Evolutionary conservation across 768 basidiomycete genomes (phyloP), one percentile per base, ranked within the genome.

Genomic region (Mycena chlorophos): DNA sequence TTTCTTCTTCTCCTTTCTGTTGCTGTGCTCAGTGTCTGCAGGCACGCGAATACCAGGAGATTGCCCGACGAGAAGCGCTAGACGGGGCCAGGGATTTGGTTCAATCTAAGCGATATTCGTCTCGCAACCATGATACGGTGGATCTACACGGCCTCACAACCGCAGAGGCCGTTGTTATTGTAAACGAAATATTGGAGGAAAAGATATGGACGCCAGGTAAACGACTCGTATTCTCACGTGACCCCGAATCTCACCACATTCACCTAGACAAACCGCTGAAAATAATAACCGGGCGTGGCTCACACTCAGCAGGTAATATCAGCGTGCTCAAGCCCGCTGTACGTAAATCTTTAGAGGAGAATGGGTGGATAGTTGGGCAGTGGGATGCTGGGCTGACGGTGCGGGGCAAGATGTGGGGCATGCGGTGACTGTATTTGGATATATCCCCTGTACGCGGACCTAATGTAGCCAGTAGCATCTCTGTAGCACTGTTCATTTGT

Each of bases 101-200:
- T 5, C 71, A 81, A 43, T 65, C 78, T 8, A 88, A 82, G 68
- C 77, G 83, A 89, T 87, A 30, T 39, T 42, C 65, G 5, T 68
- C 73, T 3, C 56, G 64, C 20, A 78, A 84, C 43, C 72, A 66
- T 20, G 78, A 80, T 54, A 78, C 80, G 0, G 71, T 92, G 28
- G 91, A 94, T 68, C 68, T 94, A 28, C 91, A 94, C 58, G 88
- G 88, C 5, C 84, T 86, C 6, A 88, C 82, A 4, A 79, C 83
- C 19, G 67, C 75, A 2, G 90, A 93, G 69, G 91, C 89, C 2
- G 65, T 83, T 54, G 71, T 71, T 16, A 88, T 94, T 52, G 84
- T 85, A 13, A 79, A 78, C 54, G 87, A 89, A 53, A 78, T 82
- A 17, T 72, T 91, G 22, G 65, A 69, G 29, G 71, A 75, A 37